phyloP scores from a whole-genome alignment of 331 rosid genomes.

The Quercus tomentella region DNA sequence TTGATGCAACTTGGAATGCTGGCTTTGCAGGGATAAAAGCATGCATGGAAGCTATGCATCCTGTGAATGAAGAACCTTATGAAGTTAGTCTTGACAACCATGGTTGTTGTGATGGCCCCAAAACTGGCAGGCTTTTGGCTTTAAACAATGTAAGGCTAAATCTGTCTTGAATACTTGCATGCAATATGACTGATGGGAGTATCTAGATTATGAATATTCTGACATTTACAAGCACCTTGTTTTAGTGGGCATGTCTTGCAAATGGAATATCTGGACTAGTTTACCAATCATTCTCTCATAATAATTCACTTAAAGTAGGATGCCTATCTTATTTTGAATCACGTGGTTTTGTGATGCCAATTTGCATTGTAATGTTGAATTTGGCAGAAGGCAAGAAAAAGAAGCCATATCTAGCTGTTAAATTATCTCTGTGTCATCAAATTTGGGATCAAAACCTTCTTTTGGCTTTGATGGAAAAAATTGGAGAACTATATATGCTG shows the following conservation, averaged over 20 bases:
- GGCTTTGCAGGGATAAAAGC: constrained; percentile 77
- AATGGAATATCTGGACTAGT: neutral
- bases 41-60: constrained; percentile 49
- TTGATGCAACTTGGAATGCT: constrained; percentile 7
- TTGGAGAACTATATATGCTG: neutral
- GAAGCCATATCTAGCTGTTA: neutral
- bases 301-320: neutral
- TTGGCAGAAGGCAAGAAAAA: neutral
- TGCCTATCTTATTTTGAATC: neutral
- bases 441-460: neutral
- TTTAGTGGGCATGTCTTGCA: neutral
- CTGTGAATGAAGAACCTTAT: constrained; percentile 66
- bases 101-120: constrained; percentile 84
- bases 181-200: constrained; percentile 2
- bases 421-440: neutral
- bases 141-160: constrained; percentile 43
- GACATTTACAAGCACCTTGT: constrained; percentile 2
- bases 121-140: constrained; percentile 69
- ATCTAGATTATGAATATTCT: neutral
- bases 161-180: constrained; percentile 4
- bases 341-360: neutral
- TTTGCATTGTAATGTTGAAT: neutral
- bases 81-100: constrained; percentile 78
- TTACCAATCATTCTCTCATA: neutral
- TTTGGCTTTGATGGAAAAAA: neutral